Base-by-base conservation (phyloP, 768 basidiomycete species). In the Peribolospora kevripleyi region DNA sequence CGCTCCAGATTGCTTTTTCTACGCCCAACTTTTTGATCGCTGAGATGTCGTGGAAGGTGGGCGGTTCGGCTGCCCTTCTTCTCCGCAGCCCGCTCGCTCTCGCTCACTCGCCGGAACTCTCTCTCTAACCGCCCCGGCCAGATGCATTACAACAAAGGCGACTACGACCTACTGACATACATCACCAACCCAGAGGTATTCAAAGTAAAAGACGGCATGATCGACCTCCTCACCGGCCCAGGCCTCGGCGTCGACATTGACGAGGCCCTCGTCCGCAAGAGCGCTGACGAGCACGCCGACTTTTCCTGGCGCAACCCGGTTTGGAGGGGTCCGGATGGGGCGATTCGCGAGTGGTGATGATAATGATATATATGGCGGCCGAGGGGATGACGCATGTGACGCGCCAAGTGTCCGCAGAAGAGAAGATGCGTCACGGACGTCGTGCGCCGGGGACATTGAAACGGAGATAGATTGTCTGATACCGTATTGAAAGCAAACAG, bases 191-290 rank as follows among this genome's bases (percentile, higher is more conserved):
- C 66, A 2, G 66, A 65, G 3, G 72, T 79, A 2, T 79, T 80
- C 60, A 64, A 69, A 4, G 72, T 80, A 9, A 67, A 69, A 46
- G 69, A 76, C 42, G 76, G 79, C 4, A 69, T 75, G 60, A 66
- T 80, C 55, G 62, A 68, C 37, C 66, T 71, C 14, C 66, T 75
- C 9, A 42, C 58, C 74, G 77, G 71, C 0, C 72, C 75, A 8
- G 79, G 79, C 6, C 68, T 81, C 6, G 80, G 79, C 5, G 74
- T 80, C 41, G 67, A 73, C 50, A 71, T 81, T 55, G 73, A 82
- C 59, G 80, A 81, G 64, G 63, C 63, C 7, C 62, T 78, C 9
- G 76, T 82, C 8, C 58, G 70, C 43, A 63, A 67, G 55, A 54
- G 61, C 48, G 64, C 61, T 2, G 59, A 51, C 52, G 67, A 67